Conservation (phyloP, 2,329 filamentous ascomycete genomes). For the Scedosporium aurantiacum region DNA sequence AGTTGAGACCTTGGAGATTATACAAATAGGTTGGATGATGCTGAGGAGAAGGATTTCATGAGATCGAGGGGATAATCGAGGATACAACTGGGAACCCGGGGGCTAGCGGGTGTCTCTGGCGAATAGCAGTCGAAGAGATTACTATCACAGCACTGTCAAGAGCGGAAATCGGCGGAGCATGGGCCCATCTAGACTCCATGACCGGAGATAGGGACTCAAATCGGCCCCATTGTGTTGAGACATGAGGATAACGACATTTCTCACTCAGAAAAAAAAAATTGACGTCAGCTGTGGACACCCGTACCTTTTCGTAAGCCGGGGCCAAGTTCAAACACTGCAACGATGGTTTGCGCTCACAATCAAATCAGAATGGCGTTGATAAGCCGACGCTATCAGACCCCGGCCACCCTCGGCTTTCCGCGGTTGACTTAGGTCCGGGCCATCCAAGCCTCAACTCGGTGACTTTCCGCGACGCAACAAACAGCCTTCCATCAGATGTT, state of each 20-base stretch:
- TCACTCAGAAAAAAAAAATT: background rate
- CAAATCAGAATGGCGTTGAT: background rate
- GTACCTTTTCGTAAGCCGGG: background rate
- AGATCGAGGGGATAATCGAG: background rate
- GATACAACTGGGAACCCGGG: background rate
- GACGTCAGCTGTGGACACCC: slow-evolving; percentile 3
- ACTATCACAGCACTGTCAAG: background rate
- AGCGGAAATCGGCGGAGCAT: background rate
- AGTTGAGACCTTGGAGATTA: background rate
- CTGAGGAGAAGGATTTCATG: background rate
- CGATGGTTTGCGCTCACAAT: background rate
- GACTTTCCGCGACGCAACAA: slow-evolving; percentile 1
- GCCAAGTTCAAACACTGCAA: too few species aligned
- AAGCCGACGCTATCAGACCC: slow-evolving; percentile 5
- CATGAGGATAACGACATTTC: background rate
- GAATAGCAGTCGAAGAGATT: background rate
- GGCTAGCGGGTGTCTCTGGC: background rate
- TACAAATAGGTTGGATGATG: background rate
- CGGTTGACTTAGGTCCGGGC: slow-evolving; percentile 20
- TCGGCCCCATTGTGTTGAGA: background rate
- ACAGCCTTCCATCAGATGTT: background rate
- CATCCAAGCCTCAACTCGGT: slow-evolving; percentile 1
- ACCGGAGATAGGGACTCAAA: background rate
- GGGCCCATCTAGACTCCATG: background rate
- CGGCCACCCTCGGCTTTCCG: slow-evolving; percentile 30